Conservation (phyloP, 1,284 basidiomycete genomes). For the Puccinia triticina region DNA sequence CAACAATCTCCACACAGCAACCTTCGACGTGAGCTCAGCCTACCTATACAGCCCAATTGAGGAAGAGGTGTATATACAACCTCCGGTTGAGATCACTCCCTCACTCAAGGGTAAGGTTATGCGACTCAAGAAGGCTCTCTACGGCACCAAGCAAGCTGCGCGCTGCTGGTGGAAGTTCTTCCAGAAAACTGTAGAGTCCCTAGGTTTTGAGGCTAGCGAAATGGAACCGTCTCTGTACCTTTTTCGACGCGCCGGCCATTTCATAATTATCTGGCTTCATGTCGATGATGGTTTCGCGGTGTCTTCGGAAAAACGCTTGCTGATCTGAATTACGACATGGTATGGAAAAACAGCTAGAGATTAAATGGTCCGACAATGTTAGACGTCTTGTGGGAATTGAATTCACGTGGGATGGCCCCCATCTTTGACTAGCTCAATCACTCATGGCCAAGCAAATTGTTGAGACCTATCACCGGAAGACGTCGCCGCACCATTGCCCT, state of each 20-base stretch:
- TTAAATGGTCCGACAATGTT: slow-evolving; percentile 5
- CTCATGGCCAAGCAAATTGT: not conserved
- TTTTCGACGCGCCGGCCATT: not conserved
- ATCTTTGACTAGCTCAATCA: not conserved
- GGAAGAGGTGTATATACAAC: too few species aligned
- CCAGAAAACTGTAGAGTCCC: not conserved
- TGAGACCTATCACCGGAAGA: not conserved
- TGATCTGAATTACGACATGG: not conserved
- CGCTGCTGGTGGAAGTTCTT: too few species aligned
- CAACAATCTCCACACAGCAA: too few species aligned
- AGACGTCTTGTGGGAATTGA: not conserved
- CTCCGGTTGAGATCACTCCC: too few species aligned
- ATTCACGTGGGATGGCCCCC: not conserved
- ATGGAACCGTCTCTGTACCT: slow-evolving; percentile 6
- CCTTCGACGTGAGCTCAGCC: too few species aligned
- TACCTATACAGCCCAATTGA: too few species aligned
- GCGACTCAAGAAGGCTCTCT: too few species aligned
- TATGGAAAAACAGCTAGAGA: not conserved
- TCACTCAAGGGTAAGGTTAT: too few species aligned
- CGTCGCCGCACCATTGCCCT: not conserved
- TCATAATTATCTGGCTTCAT: slow-evolving; percentile 38
- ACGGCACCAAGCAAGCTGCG: too few species aligned
- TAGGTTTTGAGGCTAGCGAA: slow-evolving; percentile 7
- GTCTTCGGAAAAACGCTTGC: not conserved
- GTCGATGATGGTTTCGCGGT: slow-evolving; percentile 30